These are phyloP conservation scores for Thermochaetoides dissita DNA, from an alignment of 2,329 filamentous ascomycete species.

Conservation along the genomic window DNA sequence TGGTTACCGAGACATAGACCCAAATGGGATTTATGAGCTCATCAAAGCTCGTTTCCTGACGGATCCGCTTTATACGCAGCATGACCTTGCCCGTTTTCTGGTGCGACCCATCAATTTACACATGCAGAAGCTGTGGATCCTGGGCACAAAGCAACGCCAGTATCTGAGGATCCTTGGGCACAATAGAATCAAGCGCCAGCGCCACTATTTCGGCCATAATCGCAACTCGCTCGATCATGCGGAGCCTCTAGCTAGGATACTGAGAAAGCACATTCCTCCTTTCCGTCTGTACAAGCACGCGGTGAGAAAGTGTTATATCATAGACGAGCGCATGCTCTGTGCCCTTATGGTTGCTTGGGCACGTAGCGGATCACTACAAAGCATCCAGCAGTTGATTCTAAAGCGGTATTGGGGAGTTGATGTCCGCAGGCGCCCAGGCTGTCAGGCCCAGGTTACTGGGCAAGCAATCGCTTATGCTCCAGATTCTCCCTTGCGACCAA, in stretches of 20 bases:
- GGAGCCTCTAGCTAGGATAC: slow-evolving; percentile 19
- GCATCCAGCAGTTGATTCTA: slow-evolving; percentile 21
- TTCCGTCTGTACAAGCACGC: slow-evolving; percentile 19
- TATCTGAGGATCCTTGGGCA: slow-evolving; percentile 2
- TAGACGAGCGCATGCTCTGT: slow-evolving; percentile 28
- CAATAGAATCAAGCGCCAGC: slow-evolving; percentile 1
- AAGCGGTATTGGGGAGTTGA: slow-evolving; percentile 17
- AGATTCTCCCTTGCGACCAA: slow-evolving; percentile 45
- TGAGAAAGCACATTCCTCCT: slow-evolving; percentile 18
- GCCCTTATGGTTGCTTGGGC: slow-evolving; percentile 28
- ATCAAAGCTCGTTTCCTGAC: slow-evolving; percentile 33
- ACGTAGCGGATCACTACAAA: slow-evolving; percentile 22
- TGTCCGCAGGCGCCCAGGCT: slow-evolving; percentile 4
- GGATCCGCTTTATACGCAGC: slow-evolving; percentile 32
- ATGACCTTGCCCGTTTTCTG: slow-evolving; percentile 27
- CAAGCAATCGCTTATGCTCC: slow-evolving; percentile 21
- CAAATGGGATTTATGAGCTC: slow-evolving; percentile 26
- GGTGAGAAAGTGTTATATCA: slow-evolving; percentile 15
- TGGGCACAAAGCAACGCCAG: slow-evolving; percentile 9
- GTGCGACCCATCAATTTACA: slow-evolving; percentile 27
- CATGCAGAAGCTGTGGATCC: neutral
- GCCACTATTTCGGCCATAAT: slow-evolving; percentile 20
- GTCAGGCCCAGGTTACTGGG: slow-evolving; percentile 17
- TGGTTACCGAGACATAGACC: neutral
- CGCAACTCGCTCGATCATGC: slow-evolving; percentile 11